Conservation (phyloP, 2,329 filamentous ascomycete species). For the Penicillium palitans region DNA sequence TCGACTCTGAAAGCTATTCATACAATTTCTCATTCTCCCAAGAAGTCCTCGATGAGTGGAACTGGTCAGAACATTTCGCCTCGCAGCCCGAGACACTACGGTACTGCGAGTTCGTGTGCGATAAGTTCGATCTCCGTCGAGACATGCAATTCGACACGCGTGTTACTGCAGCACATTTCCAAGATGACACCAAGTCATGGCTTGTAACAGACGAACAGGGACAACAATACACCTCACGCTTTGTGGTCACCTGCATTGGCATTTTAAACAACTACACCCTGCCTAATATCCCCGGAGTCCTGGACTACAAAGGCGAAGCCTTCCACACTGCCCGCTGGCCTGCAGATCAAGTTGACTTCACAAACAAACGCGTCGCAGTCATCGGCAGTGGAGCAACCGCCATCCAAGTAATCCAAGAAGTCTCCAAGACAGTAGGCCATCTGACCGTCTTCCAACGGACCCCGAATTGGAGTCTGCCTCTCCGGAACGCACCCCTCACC, state of each 20-base stretch:
- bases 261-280: constrained; percentile 21
- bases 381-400: constrained; percentile 47
- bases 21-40: background rate
- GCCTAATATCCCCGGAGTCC: constrained; percentile 27
- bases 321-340: constrained; percentile 32
- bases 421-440: constrained; percentile 16
- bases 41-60: constrained; percentile 11
- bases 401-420: constrained; percentile 37
- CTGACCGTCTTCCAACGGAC: constrained; percentile 29
- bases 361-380: constrained; percentile 42
- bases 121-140: constrained; percentile 6
- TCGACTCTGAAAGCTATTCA: constrained; percentile 58
- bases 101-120: constrained; percentile 9
- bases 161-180: constrained; percentile 8
- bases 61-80: constrained; percentile 12
- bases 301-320: constrained; percentile 22
- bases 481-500: constrained; percentile 14
- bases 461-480: constrained; percentile 29
- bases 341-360: constrained; percentile 8
- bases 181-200: background rate
- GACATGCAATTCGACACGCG: constrained; percentile 13
- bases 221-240: constrained; percentile 3
- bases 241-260: constrained; percentile 8
- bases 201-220: background rate
- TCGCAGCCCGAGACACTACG: constrained; percentile 14